Conservation (phyloP, 1,284 basidiomycete genomes). For the Ceratobasidium sp. region DNA sequence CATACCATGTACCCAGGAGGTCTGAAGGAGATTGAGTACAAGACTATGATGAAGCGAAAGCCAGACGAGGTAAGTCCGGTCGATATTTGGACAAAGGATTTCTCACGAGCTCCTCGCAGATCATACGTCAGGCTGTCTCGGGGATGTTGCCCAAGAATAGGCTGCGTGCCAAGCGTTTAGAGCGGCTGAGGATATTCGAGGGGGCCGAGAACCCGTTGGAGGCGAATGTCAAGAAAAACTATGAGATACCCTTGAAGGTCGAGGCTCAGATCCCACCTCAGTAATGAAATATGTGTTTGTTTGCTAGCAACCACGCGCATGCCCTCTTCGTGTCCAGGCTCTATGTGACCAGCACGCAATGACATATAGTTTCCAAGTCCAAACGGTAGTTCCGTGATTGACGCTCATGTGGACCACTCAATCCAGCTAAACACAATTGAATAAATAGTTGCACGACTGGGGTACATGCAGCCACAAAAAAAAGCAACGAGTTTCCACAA, state of each 20-base stretch:
- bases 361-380: no score
- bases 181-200: conserved; percentile 84
- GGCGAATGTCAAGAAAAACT: conserved; percentile 46
- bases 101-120: conserved; percentile 57
- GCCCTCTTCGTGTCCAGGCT: no score
- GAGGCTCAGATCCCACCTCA: background rate
- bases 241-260: conserved; percentile 33
- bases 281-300: no score
- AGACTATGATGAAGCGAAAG: conserved; percentile 79
- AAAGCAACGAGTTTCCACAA: background rate
- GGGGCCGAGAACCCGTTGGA: conserved; percentile 55
- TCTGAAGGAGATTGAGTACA: conserved; percentile 87
- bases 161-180: conserved; percentile 82
- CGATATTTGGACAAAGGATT: background rate
- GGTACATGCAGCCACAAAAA: conserved; percentile 31
- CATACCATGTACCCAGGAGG: conserved; percentile 96
- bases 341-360: no score
- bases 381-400: no score
- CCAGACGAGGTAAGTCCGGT: conserved; percentile 83
- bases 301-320: background rate
- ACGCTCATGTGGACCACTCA: no score
- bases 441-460: background rate
- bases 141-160: conserved; percentile 98
- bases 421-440: no score
- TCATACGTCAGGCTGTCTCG: conserved; percentile 92